Base-by-base conservation (phyloP, 352 stramenopile species). In the Plasmopara halstedii region DNA sequence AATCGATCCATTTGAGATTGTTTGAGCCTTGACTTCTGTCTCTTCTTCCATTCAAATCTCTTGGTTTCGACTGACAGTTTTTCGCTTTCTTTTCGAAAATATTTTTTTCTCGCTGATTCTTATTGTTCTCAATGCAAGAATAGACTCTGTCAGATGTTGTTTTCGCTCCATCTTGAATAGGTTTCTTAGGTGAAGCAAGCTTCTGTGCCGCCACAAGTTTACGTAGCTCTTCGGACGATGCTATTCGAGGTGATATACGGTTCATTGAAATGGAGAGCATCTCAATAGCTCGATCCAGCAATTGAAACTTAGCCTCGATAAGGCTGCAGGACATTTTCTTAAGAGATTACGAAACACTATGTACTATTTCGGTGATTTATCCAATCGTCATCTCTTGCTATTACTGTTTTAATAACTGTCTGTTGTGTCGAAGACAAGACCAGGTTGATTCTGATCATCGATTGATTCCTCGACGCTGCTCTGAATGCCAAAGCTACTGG, bases 261-360 rank as follows among this genome's bases (percentile, higher is more conserved):
- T 14, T 50, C 21, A 58, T 65, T 2, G 62, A 46, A 21, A 72
- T 73, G 17, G 56, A 59, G 34, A 85, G 42, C 32, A 69, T 42
- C 27, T 66, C 68, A 36, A 80, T 83, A 5, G 64, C 72, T 19
- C 54, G 57, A 18, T 85, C 73, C 22, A 85, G 45, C 18, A 64
- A 56, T 46, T 76, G 68, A 50, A 83, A 85, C 46, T 83, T 83
- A 32, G 68, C 69, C 46, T 85, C 73, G 27, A 85, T 75, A 36
- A 83, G 67, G 34, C 64, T 72, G 7, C 60, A 79, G 17, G 73
- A 85, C 73, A 85, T 83, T 6, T 20, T 52, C 20, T 8, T 29
- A 40, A 29, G 13, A 42, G 0, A n/a, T 31, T 35, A 25, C 23
- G 10, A 21, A 43, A 21, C 21, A 41, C 9, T n/a, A 11, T 23